Evolutionary conservation across 768 basidiomycete genomes (phyloP), one percentile per base, ranked within the genome.

Genomic region (Trichaptum fuscoviolaceum): DNA sequence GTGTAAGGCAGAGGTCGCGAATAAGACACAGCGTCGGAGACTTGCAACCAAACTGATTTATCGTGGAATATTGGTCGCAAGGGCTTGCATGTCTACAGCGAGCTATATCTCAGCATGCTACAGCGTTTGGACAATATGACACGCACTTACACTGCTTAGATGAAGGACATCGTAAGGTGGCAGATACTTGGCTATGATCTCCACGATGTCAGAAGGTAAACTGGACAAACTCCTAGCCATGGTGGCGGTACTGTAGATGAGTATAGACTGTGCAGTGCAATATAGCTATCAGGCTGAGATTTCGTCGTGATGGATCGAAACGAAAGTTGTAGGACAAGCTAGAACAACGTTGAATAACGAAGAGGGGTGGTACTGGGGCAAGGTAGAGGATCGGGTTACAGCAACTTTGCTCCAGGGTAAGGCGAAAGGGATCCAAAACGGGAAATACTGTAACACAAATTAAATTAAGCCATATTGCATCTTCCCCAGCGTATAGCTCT

Each of bases 191-290:
- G 59, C 59, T 25, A 61, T 61, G 30, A 61, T 25, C 59, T 25
- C 30, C 25, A 61, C 59, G 59, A 61, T 61, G 59, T 61, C 59
- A 3, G 30, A 61, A 17, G 59, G 59, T 17, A 61, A 34, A 61
- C 20, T 52, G 20, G 20, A 12, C 42, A 52, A 20, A 20, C 42
- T 52, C 42, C 42, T 52, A 52, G 42, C 42, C 42, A 52, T 52
- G 12, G 42, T 52, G 42, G 42, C 42, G 42, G 42, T 52, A 6
- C 12, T 52, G 15, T 52, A 52, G 3, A 52, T 52, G 20, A 15
- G 6, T 30, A 30, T 30, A 52, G 42, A 52, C 15, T 52, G 42
- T 12, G 42, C 3, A 20, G 15, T 20, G 42, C 15, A 52, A 20
- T 15, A 6, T 3, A 20, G 42, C 20, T 15, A 20, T 52, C 20